Base-by-base conservation (phyloP, 2,329 filamentous ascomycete species). In the Fusarium lateritium region DNA sequence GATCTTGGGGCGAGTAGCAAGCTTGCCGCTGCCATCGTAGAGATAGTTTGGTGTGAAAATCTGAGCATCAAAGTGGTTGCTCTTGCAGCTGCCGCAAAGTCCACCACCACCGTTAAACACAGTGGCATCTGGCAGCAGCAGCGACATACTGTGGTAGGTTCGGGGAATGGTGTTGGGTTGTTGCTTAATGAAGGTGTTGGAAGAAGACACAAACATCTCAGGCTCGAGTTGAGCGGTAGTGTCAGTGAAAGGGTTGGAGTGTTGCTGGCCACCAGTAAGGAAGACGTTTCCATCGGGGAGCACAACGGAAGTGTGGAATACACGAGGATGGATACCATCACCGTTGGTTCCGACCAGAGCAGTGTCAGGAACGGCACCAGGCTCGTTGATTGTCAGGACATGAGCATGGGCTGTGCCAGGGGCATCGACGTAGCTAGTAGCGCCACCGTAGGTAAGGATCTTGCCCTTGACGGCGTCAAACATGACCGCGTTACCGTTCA, bases 391-490 rank as follows among this genome's bases (percentile, higher is more conserved):
- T 0, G 84, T 86, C 26, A 87, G 83, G 62, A 88, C 68, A 70
- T 86, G 82, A 0, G 85, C 83, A 63, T 81, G 80, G 4, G 76
- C 77, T 1, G 81, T 82, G 1, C 82, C 82, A 6, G 75, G 62
- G 21, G 77, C 78, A 49, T 79, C 70, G 34, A 81, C 76, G 67
- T 88, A 88, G 43, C 79, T 77, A 0, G 80, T 77, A 1, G 82
- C 76, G 6, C 87, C 87, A 14, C 87, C 87, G 7, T 81, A 76
- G 0, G 84, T 83, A 11, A 89, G 76, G 26, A 89, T 88, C 75
- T 88, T 86, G 22, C 87, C 87, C 4, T 82, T 81, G 56, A 86
- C 81, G 33, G 86, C 86, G 68, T 89, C 87, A 64, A 84, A 89
- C 86, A 89, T 88, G 64, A 86, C 81, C 9, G 83, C 82, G 52